Base-by-base conservation (phyloP, 352 stramenopile genomes). In the Aphanomyces euteiches region DNA sequence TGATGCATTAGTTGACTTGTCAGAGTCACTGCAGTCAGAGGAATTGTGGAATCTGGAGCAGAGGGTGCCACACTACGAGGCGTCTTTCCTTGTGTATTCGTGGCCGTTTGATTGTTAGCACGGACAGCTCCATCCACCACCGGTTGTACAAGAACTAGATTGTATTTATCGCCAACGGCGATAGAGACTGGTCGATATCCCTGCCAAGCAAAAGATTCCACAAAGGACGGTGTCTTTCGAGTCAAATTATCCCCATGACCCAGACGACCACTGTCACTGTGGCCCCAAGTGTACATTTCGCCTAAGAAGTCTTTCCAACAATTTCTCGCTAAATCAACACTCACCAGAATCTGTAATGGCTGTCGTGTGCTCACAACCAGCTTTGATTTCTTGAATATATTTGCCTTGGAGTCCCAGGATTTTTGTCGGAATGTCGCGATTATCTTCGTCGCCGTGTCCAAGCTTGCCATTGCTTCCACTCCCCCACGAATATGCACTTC, bases 81-180 rank as follows among this genome's bases (percentile, higher is more conserved):
- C 4, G 66, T 5, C 53, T n/a, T 15, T 6, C 53, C 7, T 43
- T 53, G 4, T 3, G 12, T 59, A 13, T 19, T 21, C 1, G 38
- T 17, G 2, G 19, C 17, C 19, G 61, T 13, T 63, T 70, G 64
- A 37, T 69, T 50, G 47, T 28, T 66, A 50, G 39, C 17, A 37
- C 43, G 47, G 37, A 39, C 38, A 34, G 89, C 75, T 43, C 79
- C 79, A 0, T 74, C 59, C 34, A n/a, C 65, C 5, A 74, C 19
- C 0, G 47, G 21, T 36, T 75, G 56, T 0, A 90, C 85, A 15
- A 95, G 68, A 45, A 95, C 74, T 7, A 95, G 75, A 39, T 93
- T 95, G 59, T 95, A 95, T 70, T 95, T 95, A 74, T 95, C 87
- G 8, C 87, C 87, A 10, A 93, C 87, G 21, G 87, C 87, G 47